Conservation (phyloP, 2,329 filamentous ascomycete species). For the Aureobasidium sp. region DNA sequence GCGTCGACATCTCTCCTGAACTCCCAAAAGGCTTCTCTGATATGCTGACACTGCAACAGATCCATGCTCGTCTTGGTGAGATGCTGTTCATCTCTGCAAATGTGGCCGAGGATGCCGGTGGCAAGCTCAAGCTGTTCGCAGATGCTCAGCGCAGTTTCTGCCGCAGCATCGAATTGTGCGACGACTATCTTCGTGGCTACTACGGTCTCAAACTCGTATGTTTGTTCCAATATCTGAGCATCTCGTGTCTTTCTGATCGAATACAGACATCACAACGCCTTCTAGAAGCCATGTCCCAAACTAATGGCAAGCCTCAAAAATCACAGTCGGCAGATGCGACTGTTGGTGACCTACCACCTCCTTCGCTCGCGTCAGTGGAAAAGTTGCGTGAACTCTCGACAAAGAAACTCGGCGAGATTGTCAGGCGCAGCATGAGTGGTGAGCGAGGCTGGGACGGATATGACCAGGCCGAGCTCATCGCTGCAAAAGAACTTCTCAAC, state of each 20-base stretch:
- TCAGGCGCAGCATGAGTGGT: slow-evolving; percentile 53
- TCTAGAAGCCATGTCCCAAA: slow-evolving; percentile 22
- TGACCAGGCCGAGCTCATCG: slow-evolving; percentile 62
- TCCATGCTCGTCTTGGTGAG: slow-evolving; percentile 83
- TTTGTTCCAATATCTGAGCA: too few species aligned
- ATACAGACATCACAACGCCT: slow-evolving; percentile 22
- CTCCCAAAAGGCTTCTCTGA: background rate
- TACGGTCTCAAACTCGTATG: slow-evolving; percentile 70
- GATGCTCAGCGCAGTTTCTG: slow-evolving; percentile 80
- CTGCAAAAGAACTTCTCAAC: slow-evolving; percentile 60
- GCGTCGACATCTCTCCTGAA: slow-evolving; percentile 30
- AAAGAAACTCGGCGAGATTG: slow-evolving; percentile 67
- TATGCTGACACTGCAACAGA: slow-evolving; percentile 32
- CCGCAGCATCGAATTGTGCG: slow-evolving; percentile 86
- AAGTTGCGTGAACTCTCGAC: slow-evolving; percentile 67
- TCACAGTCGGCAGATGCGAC: slow-evolving; percentile 27
- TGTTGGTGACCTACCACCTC: slow-evolving; percentile 42
- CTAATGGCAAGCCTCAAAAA: slow-evolving; percentile 20
- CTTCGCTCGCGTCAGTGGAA: slow-evolving; percentile 53
- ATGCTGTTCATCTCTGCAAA: slow-evolving; percentile 62
- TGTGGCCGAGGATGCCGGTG: slow-evolving; percentile 30
- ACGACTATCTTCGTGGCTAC: slow-evolving; percentile 84
- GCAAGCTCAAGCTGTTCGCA: slow-evolving; percentile 47
- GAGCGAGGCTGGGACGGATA: slow-evolving; percentile 68
- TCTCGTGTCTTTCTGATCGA: too few species aligned